Evolutionary conservation across 2,329 filamentous ascomycete genomes (phyloP), one percentile per base, ranked within the genome.

Genomic region (Cercospora sp.): DNA sequence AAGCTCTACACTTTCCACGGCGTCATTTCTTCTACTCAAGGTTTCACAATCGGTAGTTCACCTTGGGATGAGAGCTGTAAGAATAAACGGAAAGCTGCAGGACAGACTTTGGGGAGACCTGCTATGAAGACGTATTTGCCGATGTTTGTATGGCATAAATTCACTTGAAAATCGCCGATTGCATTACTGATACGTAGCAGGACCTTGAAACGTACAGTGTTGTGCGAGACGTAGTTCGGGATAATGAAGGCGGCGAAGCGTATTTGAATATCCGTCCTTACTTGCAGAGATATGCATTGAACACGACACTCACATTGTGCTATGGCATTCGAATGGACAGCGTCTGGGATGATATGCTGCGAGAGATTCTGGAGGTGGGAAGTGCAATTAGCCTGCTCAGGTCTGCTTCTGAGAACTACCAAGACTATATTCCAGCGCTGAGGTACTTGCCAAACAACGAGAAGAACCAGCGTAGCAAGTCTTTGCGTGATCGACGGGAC

Each of bases 241-340:
- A 86, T 68, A 83, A 81, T 68, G 74, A 79, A 9, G 75, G 78
- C 28, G 82, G 81, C 1, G 76, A 77, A 5, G 51, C 34, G 7
- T 67, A 67, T 30, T 65, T 80, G 0, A 83, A 85, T 70, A 78
- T 85, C 2, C 77, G 84, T 5, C 83, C 83, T 0, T 86, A 86
- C 67, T 82, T 86, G 34, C 84, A 86, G 70, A 79, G 85, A 13
- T 86, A 82, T 73, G 84, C 84, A 0, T 77, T 86, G 8, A 86
- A 86, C 74, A 86, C 84, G 0, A 86, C 84, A 0, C 75, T 87
- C 18, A 87, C 84, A 0, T 79, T 86, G 0, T 86, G 83, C 72
- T 86, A 86, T 62, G 85, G 84, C 0, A 85, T 86, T 45, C 81
- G 85, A 1, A 86, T 87, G 84, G 84, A 86, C 71, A 80, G 77